Evolutionary conservation across 108 stramenopile genomes (phyloP).

Genomic region (Cyclostephanos tholiformis): DNA sequence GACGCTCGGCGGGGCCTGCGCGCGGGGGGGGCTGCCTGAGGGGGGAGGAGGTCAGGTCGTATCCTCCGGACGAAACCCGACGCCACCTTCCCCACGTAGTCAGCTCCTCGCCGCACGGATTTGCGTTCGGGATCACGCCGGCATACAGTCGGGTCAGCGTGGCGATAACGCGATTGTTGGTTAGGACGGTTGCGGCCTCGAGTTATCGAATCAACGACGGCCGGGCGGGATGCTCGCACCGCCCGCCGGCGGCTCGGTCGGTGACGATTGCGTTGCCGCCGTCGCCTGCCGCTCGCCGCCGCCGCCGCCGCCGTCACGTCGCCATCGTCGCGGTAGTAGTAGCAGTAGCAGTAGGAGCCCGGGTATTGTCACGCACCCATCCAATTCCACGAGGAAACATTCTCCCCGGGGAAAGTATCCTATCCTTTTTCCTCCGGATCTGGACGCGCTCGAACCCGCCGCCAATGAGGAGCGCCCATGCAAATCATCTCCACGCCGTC

Average conservation of each 20-base stretch:
- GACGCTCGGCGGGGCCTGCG: conserved; percentile 79
- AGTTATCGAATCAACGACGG: not conserved
- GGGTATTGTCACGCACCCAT: conserved; percentile 59
- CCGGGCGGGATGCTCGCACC: not conserved
- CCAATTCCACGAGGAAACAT: conserved; percentile 79
- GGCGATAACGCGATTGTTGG: not conserved
- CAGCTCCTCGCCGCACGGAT: conserved; percentile 84
- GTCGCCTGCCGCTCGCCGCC: too few relatives aligned
- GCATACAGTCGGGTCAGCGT: conserved; percentile 13
- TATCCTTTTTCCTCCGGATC: conserved; percentile 81
- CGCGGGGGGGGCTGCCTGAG: conserved; percentile 75
- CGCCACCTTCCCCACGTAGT: conserved; percentile 83
- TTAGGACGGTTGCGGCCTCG: not conserved
- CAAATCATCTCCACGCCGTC: conserved; percentile 78
- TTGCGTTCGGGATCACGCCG: conserved; percentile 72
- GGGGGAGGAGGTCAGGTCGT: conserved; percentile 57
- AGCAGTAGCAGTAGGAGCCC: too few relatives aligned
- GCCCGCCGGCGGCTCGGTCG: conserved; percentile 6
- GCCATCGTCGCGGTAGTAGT: too few relatives aligned
- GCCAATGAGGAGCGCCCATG: conserved; percentile 58
- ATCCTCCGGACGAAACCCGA: conserved; percentile 76
- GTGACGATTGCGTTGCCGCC: not conserved
- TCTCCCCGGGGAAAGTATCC: conserved; percentile 82
- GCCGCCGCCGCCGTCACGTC: conserved; percentile 21
- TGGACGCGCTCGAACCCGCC: conserved; percentile 80